A percentile compares a stretch with the other conserved stretches of the same genome.
Conservation (phyloP, 2,329 filamentous ascomycete species). For the Macrophomina pseudophaseolina region DNA sequence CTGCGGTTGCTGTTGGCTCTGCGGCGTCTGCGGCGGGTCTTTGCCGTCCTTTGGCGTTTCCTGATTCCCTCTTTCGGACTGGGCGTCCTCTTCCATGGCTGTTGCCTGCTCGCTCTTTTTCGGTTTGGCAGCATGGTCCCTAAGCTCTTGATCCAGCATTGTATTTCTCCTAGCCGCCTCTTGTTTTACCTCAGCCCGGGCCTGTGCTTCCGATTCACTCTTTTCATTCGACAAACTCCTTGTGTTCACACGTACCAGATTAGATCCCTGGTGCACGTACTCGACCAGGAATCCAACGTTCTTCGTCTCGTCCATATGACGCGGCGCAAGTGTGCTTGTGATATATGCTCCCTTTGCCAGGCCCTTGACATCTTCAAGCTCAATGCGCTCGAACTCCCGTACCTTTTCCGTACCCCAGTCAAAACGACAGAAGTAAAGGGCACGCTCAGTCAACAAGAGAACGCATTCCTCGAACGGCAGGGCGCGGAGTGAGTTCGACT, state of each 20-base stretch:
- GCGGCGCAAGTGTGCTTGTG: slow-evolving; percentile 79
- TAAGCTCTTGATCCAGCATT: slow-evolving; percentile 11
- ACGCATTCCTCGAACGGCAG: slow-evolving; percentile 87
- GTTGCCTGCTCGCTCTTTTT: slow-evolving; percentile 18
- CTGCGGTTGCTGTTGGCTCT: slow-evolving; percentile 31
- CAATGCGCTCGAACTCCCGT: slow-evolving; percentile 84
- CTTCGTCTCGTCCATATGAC: slow-evolving; percentile 75
- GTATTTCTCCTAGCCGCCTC: slow-evolving; percentile 31
- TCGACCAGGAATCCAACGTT: slow-evolving; percentile 85
- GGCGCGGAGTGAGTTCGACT: slow-evolving; percentile 68
- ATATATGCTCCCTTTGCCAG: slow-evolving; percentile 88
- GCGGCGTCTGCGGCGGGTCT: slow-evolving; percentile 9
- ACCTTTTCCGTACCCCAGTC: slow-evolving; percentile 97
- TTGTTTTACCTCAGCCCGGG: slow-evolving; percentile 27
- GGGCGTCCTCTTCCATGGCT: background rate
- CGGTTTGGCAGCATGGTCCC: background rate
- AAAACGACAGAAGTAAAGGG: slow-evolving; percentile 87
- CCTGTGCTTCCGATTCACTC: slow-evolving; percentile 50
- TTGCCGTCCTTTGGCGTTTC: background rate
- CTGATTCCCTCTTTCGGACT: background rate
- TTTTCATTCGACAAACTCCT: slow-evolving; percentile 67
- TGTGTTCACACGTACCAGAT: slow-evolving; percentile 82
- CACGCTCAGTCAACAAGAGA: slow-evolving; percentile 81
- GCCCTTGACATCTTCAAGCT: slow-evolving; percentile 72
- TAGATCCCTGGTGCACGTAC: slow-evolving; percentile 73